Evolutionary conservation across 805 yeast genomes (phyloP).

Genomic region (Candida saitoana): DNA sequence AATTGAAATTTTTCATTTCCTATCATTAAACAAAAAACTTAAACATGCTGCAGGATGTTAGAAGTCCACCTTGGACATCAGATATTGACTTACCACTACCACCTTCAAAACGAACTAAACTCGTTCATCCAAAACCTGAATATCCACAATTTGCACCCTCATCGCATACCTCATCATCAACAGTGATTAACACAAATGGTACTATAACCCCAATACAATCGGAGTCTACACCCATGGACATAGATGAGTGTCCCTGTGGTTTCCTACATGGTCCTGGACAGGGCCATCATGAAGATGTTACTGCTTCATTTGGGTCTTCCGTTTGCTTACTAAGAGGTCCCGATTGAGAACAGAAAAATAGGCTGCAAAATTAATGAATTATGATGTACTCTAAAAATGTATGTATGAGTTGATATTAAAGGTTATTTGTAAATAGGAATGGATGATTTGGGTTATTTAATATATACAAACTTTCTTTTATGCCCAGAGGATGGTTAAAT

Average conservation of each 20-base stretch:
- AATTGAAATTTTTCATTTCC: neutral
- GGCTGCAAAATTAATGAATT: no score
- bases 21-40: neutral
- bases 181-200: neutral
- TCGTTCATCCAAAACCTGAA: neutral
- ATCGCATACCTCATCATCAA: neutral
- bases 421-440: no score
- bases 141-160: neutral
- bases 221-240: constrained; percentile 1
- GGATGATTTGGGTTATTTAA: no score
- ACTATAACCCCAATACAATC: constrained; percentile 2
- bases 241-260: constrained; percentile 24
- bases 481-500: constrained; percentile 9
- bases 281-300: constrained; percentile 20
- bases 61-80: neutral
- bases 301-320: constrained; percentile 20
- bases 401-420: no score
- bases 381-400: no score
- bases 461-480: neutral
- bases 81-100: neutral
- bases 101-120: constrained; percentile 2
- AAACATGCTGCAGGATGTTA: neutral
- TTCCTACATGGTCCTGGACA: constrained; percentile 26
- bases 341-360: constrained; percentile 11
- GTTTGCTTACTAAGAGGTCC: constrained; percentile 24